Evolutionary conservation across 78 protist species (phyloP).

Genomic region (Guillardia theta): DNA sequence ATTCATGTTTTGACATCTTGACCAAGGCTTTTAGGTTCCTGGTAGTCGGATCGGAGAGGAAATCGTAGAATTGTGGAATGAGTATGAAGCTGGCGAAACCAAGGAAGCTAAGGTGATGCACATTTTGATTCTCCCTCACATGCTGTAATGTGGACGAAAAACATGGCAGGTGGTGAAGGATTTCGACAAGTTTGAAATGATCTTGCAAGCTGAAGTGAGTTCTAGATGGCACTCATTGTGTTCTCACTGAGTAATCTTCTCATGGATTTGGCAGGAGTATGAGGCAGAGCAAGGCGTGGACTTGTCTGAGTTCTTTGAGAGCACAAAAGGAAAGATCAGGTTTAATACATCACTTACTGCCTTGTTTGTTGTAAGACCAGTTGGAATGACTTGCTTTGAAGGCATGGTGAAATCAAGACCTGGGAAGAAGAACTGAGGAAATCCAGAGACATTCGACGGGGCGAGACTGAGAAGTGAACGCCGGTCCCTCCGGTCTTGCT

Average conservation of each 20-base stretch:
- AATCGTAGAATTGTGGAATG: not conserved
- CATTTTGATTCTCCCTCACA: not conserved
- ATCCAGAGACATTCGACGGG: no score
- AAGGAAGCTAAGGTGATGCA: not conserved
- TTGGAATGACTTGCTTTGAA: no score
- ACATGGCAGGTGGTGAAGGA: not conserved
- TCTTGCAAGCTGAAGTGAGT: not conserved
- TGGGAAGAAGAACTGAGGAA: no score
- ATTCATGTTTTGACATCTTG: no score
- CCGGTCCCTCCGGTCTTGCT: no score
- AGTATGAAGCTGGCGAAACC: conserved; percentile 7
- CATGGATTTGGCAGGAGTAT: not conserved
- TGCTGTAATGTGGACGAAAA: not conserved
- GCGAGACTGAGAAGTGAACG: no score
- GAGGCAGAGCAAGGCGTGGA: not conserved
- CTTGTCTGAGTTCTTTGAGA: not conserved
- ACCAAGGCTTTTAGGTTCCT: no score
- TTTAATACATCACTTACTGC: no score
- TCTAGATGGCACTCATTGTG: not conserved
- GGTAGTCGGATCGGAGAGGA: not conserved
- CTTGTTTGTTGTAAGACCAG: no score
- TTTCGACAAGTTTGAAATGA: conserved; percentile 25
- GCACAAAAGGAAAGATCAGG: not conserved
- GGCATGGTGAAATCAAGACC: no score
- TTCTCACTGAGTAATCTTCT: not conserved